Percentiles rank a stretch among this genome's conserved stretches.
Evolutionary conservation across 192 early-diverging fungal genomes (phyloP).

Genomic region (Gorgonomyces haynaldii): DNA sequence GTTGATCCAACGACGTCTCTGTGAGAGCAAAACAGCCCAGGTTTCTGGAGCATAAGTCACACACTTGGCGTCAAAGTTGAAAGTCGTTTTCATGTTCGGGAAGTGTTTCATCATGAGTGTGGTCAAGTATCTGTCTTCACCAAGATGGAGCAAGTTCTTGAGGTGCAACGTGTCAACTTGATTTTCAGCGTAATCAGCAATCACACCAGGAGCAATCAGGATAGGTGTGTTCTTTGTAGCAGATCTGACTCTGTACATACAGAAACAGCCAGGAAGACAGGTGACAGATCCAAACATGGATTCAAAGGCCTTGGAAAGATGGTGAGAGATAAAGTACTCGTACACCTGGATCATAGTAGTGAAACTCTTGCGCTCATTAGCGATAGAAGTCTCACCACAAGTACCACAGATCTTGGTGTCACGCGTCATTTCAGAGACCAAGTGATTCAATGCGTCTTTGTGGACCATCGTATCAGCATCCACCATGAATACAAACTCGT

Average conservation of each 20-base stretch:
- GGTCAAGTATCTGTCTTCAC: conserved; percentile 95
- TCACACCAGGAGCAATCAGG: conserved; percentile 65
- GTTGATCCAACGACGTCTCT: conserved; percentile 97
- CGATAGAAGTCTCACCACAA: conserved; percentile 90
- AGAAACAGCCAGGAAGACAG: conserved; percentile 86
- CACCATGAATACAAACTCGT: conserved; percentile 96
- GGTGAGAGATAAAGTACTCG: conserved; percentile 59
- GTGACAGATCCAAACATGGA: conserved; percentile 54
- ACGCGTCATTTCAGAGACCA: conserved; percentile 82
- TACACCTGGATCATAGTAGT: conserved; percentile 97
- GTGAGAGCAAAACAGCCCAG: conserved; percentile 81
- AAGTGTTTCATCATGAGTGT: conserved; percentile 97
- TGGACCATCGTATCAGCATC: conserved; percentile 90
- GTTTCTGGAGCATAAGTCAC: conserved; percentile 83
- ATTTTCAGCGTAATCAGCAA: conserved; percentile 83
- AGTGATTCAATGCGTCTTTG: conserved; percentile 74
- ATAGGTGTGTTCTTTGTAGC: conserved; percentile 60
- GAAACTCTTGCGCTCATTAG: conserved; percentile 88
- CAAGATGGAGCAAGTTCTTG: conserved; percentile 91
- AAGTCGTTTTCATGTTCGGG: conserved; percentile 86
- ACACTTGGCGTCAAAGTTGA: conserved; percentile 82
- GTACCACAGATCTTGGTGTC: conserved; percentile 87
- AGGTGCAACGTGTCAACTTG: conserved; percentile 90
- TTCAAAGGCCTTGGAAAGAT: conserved; percentile 53
- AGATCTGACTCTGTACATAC: conserved; percentile 93